phyloP scores from a whole-genome alignment of 2,329 filamentous ascomycete genomes.

The Coniochaeta hoffmannii region DNA sequence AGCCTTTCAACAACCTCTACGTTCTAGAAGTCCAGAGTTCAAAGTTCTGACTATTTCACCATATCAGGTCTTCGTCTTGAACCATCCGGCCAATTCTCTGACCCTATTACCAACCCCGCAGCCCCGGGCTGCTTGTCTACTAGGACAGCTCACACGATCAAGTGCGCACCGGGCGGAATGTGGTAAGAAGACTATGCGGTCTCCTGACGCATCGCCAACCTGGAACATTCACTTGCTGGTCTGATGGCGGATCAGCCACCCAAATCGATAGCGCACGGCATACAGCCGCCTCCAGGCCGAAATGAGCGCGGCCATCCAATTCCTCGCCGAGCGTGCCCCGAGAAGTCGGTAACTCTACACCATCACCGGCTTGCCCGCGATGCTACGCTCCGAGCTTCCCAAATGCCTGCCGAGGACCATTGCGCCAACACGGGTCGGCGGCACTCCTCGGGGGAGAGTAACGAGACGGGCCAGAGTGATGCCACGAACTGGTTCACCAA shows the following conservation, averaged over 20 bases:
- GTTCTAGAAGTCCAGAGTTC: too few relatives aligned
- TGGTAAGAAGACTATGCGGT: not conserved
- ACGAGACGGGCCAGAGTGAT: conserved; percentile 40
- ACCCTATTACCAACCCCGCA: too few relatives aligned
- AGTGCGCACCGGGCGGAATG: not conserved
- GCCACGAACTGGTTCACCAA: conserved; percentile 47
- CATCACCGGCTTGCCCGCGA: conserved; percentile 38
- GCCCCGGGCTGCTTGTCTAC: too few relatives aligned
- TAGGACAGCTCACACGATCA: too few relatives aligned
- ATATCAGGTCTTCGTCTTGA: too few relatives aligned
- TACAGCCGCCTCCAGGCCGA: conserved; percentile 13
- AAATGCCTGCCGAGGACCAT: conserved; percentile 4
- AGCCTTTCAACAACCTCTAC: too few relatives aligned
- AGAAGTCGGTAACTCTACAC: conserved; percentile 38
- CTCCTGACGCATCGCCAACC: not conserved
- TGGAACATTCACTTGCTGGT: conserved; percentile 1
- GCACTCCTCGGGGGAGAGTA: conserved; percentile 42
- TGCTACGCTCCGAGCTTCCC: conserved; percentile 17
- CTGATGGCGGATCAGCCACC: conserved; percentile 22
- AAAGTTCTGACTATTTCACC: too few relatives aligned
- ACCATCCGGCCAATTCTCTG: too few relatives aligned
- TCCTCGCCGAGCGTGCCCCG: conserved; percentile 35
- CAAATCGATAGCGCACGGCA: conserved; percentile 13
- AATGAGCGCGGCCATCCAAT: conserved; percentile 29
- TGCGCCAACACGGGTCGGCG: conserved; percentile 17